Evolutionary conservation across 2,329 filamentous ascomycete genomes (phyloP), one percentile per base, ranked within the genome.

Genomic region (Capronia coronata): DNA sequence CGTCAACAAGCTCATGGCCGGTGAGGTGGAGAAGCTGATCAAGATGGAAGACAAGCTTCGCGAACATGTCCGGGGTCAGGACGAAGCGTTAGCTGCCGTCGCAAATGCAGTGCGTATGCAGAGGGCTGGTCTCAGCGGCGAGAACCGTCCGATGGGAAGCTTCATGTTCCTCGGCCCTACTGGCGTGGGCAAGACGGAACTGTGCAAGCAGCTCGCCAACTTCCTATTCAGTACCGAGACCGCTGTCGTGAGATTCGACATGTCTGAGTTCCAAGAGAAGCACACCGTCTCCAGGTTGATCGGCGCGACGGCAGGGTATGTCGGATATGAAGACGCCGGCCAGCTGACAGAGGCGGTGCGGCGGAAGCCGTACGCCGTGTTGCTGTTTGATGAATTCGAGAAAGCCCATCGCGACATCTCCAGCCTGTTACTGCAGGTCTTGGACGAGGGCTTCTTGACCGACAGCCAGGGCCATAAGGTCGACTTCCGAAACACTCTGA

Each of bases 121-220:
- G 68, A 80, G 93, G 57, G 93, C 93, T 7, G 93, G 93, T 1
- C 75, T 97, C 7, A 94, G 86, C 52, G 89, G 89, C 27, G 88
- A 96, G 62, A 94, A 96, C 66, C 78, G 89, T 0, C 93, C 93
- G 0, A 76, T 95, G 4, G 93, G 91, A 0, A 94, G 86, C 0
- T 96, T 97, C 73, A 96, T 97, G 84, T 96, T 97, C 78, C 78
- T 97, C 2, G 93, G 93, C 0, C 93, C 93, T 3, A 97, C 93
- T 0, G 93, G 93, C 64, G 91, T 96, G 14, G 93, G 93, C 49
- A 98, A 97, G 73, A 98, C 93, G 2, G 90, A 97, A 65, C 80
- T 97, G 1, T 95, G 90, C 76, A 97, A 97, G 75, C 91, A 94
- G 66, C 83, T 98, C 61, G 93, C 93, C 1, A 79, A 78, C 50